Evolutionary conservation across 2,329 filamentous ascomycete genomes (phyloP).

Genomic region (Penicillium italicum): DNA sequence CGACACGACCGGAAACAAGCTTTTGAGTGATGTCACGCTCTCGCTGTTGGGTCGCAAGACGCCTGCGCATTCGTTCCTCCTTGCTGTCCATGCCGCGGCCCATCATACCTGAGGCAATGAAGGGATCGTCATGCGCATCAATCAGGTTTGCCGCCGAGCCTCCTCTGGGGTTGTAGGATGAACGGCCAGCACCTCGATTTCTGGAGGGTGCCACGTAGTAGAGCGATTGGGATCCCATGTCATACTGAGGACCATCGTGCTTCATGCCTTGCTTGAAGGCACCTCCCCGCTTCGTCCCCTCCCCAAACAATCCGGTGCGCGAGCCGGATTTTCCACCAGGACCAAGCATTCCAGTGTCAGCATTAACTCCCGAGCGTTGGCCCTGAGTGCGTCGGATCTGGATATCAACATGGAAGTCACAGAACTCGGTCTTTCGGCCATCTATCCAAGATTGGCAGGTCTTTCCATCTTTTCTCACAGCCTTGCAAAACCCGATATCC

Average conservation of each 20-base stretch:
- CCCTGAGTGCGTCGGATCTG: constrained; percentile 68
- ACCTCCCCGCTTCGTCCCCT: constrained; percentile 9
- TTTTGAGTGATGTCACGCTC: constrained; percentile 46
- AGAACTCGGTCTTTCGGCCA: constrained; percentile 79
- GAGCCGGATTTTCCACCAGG: constrained; percentile 36
- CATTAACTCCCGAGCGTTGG: constrained; percentile 74
- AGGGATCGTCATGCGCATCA: constrained; percentile 44
- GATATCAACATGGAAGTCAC: constrained; percentile 86
- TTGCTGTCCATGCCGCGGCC: constrained; percentile 41
- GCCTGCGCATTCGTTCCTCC: constrained; percentile 42
- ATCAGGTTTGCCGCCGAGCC: constrained; percentile 41
- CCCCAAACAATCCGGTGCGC: constrained; percentile 43
- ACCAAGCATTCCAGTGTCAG: constrained; percentile 54
- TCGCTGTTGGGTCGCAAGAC: constrained; percentile 42
- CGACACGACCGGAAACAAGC: constrained; percentile 35
- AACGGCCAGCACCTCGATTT: constrained; percentile 13
- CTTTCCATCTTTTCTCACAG: constrained; percentile 77
- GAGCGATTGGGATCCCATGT: constrained; percentile 41
- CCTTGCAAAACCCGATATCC: constrained; percentile 85
- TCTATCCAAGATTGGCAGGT: constrained; percentile 83
- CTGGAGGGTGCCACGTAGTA: constrained; percentile 45
- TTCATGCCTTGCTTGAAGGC: constrained; percentile 28
- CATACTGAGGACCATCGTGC: constrained; percentile 38
- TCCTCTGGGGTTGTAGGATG: constrained; percentile 25
- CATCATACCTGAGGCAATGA: constrained; percentile 39